Base-by-base conservation (phyloP, 495 filamentous ascomycete species). In the Neurospora sp. region DNA sequence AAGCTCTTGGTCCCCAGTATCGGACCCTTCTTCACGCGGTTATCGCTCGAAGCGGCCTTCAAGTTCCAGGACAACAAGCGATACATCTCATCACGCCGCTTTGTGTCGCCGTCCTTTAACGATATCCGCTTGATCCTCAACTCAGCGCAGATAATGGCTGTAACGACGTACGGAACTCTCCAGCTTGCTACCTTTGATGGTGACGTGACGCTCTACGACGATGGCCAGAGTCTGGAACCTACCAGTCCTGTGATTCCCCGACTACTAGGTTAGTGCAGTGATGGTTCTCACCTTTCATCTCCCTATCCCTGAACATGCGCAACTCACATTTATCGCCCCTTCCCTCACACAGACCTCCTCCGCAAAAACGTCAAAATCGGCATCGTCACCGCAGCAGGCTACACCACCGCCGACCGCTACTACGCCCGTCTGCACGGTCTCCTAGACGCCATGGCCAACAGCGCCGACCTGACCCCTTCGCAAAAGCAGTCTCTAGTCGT, bases 31-130 rank as follows among this genome's bases (percentile, higher is more conserved):
- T 98, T 97, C 83, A 99, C 96, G 0, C 88, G 89, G 6, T 84
- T 98, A 4, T 88, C 89, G 10, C 87, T 99, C 1, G 92, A 93
- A 78, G 91, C 93, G 69, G 95, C 96, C 8, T 99, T 99, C 84
- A 89, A 89, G 72, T 94, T 91, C 78, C 96, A 98, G 81, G 96
- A 99, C 81, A 78, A 84, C 61, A 90, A 88, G 68, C 89, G 96
- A 3, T 91, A 89, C 79, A 99, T 99, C 81, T 96, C 93, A 72
- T 93, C 90, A 3, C 91, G 96, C 8, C 91, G 96, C 37, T 99
- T 98, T 78, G 96, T 99, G 10, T 91, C 96, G 6, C 96, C 96
- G 0, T 97, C 94, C 14, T 99, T 99, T 87, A 99, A 99, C 83
- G 96, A 99, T 77, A 90, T 99, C 73, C 90, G 96, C 3, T 84